Evolutionary conservation across 2,329 filamentous ascomycete genomes (phyloP).

Genomic region (Penicillium psychrosexuale): DNA sequence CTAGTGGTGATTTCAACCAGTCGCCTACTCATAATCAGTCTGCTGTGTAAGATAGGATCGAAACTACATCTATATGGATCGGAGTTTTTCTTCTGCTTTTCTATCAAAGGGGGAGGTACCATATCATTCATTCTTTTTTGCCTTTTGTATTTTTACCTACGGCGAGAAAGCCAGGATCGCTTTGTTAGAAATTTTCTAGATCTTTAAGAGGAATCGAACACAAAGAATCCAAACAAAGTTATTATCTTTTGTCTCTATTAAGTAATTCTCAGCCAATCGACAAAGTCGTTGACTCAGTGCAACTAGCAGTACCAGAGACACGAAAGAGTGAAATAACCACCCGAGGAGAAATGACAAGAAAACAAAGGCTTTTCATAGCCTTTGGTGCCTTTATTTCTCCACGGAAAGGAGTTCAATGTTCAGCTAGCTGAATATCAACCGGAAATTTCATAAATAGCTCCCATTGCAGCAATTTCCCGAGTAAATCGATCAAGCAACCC

Average conservation of each 20-base stretch:
- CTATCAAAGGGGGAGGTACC: background rate
- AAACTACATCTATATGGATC: background rate
- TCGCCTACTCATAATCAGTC: background rate
- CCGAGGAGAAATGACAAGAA: no score
- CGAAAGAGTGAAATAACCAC: background rate
- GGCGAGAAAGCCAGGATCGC: background rate
- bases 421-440: background rate
- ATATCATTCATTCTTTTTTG: background rate
- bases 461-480: background rate
- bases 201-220: background rate
- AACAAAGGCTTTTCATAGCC: background rate
- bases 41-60: background rate
- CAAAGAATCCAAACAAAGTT: background rate
- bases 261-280: background rate
- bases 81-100: background rate
- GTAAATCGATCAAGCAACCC: background rate
- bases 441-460: background rate
- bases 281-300: background rate
- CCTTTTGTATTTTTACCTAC: background rate
- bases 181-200: background rate
- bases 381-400: background rate
- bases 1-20: background rate
- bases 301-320: background rate
- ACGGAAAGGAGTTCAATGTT: background rate
- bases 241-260: background rate